Base-by-base conservation (phyloP, 768 basidiomycete genomes). In the Amanita phalloides region DNA sequence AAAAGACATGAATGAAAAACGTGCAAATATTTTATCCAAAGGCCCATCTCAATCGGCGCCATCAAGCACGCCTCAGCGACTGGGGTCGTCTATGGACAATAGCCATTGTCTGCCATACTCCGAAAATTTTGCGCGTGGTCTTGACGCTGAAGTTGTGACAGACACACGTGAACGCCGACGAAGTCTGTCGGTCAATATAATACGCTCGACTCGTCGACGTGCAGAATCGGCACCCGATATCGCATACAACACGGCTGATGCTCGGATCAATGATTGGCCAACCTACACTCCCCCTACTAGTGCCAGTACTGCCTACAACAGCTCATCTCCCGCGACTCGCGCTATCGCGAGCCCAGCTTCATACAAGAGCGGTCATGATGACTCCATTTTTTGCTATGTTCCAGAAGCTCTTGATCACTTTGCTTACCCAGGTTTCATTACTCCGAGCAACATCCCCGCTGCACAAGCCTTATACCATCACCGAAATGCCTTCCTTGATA, bases 271-370 rank as follows among this genome's bases (percentile, higher is more conserved):
- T 51, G 74, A 75, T 14, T 84, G 82, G 82, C 72, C 77, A 4
- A 69, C 75, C 30, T 83, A 82, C 56, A 82, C 81, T 0, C 82
- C 82, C 26, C 81, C 81, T 1, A 71, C 72, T 17, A 68, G 73
- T 17, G 69, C 73, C 0, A 75, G 73, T 21, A 69, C 72, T 21
- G 14, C 23, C 26, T 73, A 72, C 54, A 62, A 68, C 13, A 58
- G 68, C 56, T 72, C 62, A 32, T 75, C 67, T n/a, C 75, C 68
- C 26, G 68, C 63, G 50, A 79, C 73, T 57, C 63, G 64, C 28
- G 63, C 64, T 28, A 64, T 73, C 63, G 58, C 55, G 36, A 53
- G 39, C n/a, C 28, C 39, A 3, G 48, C 6, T 11, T 36, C 51
- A 26, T 52, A 52, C 21, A 45, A 52, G 21, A 75, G 76, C 57